Percentiles rank a stretch among this genome's conserved stretches.
Conservation (phyloP, 352 stramenopile species). For the Achlya hypogyna region DNA sequence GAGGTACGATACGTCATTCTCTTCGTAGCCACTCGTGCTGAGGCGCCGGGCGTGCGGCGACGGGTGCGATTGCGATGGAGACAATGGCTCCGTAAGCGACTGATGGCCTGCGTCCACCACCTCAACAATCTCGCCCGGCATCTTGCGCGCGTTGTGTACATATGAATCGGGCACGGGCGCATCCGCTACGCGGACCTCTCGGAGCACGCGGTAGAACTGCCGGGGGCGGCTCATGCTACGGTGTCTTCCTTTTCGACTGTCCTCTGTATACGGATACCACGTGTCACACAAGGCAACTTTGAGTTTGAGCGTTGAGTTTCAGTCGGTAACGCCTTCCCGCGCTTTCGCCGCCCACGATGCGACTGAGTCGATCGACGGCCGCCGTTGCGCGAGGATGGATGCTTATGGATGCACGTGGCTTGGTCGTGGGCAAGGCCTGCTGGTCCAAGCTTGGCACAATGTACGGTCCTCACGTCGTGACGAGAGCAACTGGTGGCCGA, state of each 20-base stretch:
- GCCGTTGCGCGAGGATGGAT: too few species aligned
- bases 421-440: too few species aligned
- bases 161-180: constrained; percentile 6
- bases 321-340: background rate
- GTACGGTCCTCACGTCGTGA: too few species aligned
- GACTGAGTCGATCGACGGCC: too few species aligned
- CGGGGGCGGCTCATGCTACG: background rate
- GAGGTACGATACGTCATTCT: constrained; percentile 9
- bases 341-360: too few species aligned
- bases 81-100: constrained; percentile 7
- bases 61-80: background rate
- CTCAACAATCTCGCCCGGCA: constrained; percentile 13
- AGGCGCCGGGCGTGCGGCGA: background rate
- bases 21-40: background rate
- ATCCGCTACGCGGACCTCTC: constrained; percentile 7
- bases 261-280: background rate
- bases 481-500: too few species aligned
- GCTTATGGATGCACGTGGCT: too few species aligned
- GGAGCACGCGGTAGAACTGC: constrained; percentile 10
- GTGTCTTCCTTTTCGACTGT: background rate
- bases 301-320: background rate
- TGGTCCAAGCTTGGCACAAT: too few species aligned
- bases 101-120: constrained; percentile 14
- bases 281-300: too few species aligned
- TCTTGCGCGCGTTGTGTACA: constrained; percentile 7